Conservation (phyloP, 2,329 filamentous ascomycete genomes). For the Penicillium sp. region DNA sequence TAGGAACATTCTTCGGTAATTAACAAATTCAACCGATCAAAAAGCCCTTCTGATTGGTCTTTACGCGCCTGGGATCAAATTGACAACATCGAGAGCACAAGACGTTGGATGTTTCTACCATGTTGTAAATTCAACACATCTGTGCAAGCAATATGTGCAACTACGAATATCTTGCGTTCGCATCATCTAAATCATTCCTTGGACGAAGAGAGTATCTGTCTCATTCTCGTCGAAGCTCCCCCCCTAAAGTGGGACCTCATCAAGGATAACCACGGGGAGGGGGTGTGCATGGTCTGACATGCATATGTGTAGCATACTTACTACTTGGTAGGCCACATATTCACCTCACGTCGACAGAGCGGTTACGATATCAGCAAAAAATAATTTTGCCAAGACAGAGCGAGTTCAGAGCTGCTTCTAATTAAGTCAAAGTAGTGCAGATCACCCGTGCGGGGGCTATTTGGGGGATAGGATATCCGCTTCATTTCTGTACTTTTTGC, state of each 20-base stretch:
- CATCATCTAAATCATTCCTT: not conserved
- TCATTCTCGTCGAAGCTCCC: not conserved
- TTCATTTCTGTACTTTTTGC: not conserved
- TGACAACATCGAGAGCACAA: not conserved
- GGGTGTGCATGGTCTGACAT: not conserved
- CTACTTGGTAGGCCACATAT: not conserved
- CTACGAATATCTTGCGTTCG: not conserved
- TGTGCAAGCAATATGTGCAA: not conserved
- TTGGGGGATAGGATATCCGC: not conserved
- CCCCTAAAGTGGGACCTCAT: not conserved
- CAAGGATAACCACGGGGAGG: not conserved
- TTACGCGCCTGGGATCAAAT: not conserved
- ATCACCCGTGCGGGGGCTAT: not conserved
- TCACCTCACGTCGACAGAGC: no score
- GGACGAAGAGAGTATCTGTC: not conserved
- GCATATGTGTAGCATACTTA: not conserved
- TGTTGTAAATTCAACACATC: not conserved
- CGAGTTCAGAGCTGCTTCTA: not conserved
- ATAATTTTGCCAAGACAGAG: not conserved
- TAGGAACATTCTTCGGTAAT: not conserved
- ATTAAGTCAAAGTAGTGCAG: not conserved
- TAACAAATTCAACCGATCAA: not conserved
- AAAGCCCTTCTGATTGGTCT: not conserved
- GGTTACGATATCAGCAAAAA: not conserved
- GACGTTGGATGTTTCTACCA: not conserved